Evolutionary conservation across 192 early-diverging fungal genomes (phyloP).

Genomic region (Coemansia sp.): DNA sequence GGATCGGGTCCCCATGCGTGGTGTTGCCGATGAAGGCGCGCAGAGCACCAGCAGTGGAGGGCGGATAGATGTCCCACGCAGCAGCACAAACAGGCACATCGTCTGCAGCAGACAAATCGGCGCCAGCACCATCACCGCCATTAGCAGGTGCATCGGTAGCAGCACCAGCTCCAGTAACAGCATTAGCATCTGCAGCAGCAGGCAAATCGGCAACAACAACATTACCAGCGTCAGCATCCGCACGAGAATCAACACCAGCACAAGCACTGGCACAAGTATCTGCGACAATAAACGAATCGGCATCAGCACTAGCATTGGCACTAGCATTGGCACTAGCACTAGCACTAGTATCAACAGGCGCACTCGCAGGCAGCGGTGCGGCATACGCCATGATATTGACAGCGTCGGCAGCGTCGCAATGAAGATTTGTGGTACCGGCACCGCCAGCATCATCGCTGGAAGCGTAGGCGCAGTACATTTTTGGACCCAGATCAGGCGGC

Average conservation of each 20-base stretch:
- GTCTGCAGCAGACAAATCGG: neutral
- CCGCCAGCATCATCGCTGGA: constrained; percentile 56
- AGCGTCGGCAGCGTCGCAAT: constrained; percentile 79
- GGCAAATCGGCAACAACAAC: neutral
- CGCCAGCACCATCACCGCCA: neutral
- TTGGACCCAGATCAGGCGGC: constrained; percentile 72
- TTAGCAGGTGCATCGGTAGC: no score
- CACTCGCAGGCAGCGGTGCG: constrained; percentile 17
- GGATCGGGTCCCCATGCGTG: constrained; percentile 58
- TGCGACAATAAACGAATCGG: no score
- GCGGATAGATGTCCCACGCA: constrained; percentile 68
- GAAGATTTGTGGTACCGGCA: constrained; percentile 70
- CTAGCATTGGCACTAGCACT: neutral
- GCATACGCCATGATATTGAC: constrained; percentile 74
- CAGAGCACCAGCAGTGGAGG: constrained; percentile 30
- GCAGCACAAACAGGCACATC: constrained; percentile 42
- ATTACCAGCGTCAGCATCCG: neutral
- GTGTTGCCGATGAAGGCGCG: constrained; percentile 39
- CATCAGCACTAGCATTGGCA: no score
- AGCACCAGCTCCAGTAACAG: no score
- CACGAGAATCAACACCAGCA: no score
- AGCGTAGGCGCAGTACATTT: constrained; percentile 74
- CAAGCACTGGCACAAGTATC: no score
- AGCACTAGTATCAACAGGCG: neutral
- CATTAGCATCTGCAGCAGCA: neutral